These are phyloP conservation scores for Penicillium rolfsii DNA, from an alignment of 2,329 filamentous ascomycete genomes.

Conservation along the genomic window DNA sequence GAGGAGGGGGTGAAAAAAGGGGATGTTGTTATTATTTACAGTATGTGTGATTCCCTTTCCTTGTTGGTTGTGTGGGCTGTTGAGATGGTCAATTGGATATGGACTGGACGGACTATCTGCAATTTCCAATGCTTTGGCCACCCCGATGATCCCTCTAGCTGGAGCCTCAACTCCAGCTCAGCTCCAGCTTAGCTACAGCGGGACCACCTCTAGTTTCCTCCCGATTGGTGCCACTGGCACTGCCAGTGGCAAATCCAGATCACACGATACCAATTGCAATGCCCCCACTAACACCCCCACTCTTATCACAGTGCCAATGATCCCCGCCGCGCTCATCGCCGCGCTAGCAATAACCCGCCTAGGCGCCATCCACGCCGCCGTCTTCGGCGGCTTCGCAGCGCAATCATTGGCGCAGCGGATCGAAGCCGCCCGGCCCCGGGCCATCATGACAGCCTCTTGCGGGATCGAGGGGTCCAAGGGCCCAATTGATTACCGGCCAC, in stretches of 20 bases:
- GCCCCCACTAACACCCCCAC: background rate
- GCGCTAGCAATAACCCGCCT: constrained; percentile 80
- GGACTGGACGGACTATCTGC: background rate
- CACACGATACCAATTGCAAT: background rate
- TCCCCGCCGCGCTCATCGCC: constrained; percentile 83
- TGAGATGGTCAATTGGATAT: background rate
- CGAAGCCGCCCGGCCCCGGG: constrained; percentile 74
- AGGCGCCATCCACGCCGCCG: constrained; percentile 86
- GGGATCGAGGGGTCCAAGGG: constrained; percentile 87
- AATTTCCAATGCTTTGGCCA: background rate
- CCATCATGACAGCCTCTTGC: constrained; percentile 85
- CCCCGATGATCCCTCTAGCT: background rate
- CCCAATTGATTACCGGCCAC: constrained; percentile 73
- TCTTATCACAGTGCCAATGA: constrained; percentile 79
- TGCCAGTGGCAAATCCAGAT: constrained; percentile 3
- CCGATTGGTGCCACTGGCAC: background rate
- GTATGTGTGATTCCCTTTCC: constrained; percentile 51
- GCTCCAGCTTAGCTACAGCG: background rate
- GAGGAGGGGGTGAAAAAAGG: constrained; percentile 82
- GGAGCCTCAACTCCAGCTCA: background rate
- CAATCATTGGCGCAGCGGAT: constrained; percentile 83
- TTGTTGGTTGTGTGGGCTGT: background rate
- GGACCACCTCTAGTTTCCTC: background rate
- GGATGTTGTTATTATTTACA: constrained; percentile 89
- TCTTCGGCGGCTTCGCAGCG: constrained; percentile 90